A percentile compares a stretch with the other conserved stretches of the same genome.
Evolutionary conservation across 108 stramenopile genomes (phyloP).

Genomic region (Nitzschia sp.): DNA sequence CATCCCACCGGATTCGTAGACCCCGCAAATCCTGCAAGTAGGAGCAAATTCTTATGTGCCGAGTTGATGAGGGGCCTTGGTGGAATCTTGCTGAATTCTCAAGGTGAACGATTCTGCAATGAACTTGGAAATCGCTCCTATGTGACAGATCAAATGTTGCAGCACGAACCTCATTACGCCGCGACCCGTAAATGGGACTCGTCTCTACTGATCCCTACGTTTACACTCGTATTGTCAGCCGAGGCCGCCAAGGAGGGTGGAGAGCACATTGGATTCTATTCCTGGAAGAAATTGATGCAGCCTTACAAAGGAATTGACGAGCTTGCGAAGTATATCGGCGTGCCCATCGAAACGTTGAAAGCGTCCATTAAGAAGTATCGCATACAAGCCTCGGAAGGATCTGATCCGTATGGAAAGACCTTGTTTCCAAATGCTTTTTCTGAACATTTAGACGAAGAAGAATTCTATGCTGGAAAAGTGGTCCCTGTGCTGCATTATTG

Average conservation of each 20-base stretch:
- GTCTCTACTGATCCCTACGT: slow-evolving; percentile 46
- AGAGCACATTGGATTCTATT: slow-evolving; percentile 73
- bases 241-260: slow-evolving; percentile 56
- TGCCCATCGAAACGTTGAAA: slow-evolving; percentile 36
- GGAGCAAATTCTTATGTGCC: slow-evolving; percentile 67
- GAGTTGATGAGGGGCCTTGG: slow-evolving; percentile 82
- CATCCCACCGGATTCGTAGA: slow-evolving; percentile 96
- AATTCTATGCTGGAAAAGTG: slow-evolving; percentile 57
- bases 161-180: slow-evolving; percentile 8
- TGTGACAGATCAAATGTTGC: slow-evolving; percentile 33
- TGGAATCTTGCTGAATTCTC: slow-evolving; percentile 45
- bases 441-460: slow-evolving; percentile 41
- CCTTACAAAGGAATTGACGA: slow-evolving; percentile 53
- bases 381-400: slow-evolving; percentile 40
- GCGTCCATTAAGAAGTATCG: slow-evolving; percentile 59
- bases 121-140: slow-evolving; percentile 57
- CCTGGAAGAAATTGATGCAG: slow-evolving; percentile 59
- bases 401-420: slow-evolving; percentile 63
- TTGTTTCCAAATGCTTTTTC: slow-evolving; percentile 49
- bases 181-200: slow-evolving; percentile 51
- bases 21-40: slow-evolving; percentile 79
- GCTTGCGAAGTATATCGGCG: slow-evolving; percentile 61
- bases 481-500: slow-evolving; percentile 84
- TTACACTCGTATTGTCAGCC: slow-evolving; percentile 64
- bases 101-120: slow-evolving; percentile 65